Base-by-base conservation (phyloP, 352 stramenopile genomes). In the Pythium plurisporium region DNA sequence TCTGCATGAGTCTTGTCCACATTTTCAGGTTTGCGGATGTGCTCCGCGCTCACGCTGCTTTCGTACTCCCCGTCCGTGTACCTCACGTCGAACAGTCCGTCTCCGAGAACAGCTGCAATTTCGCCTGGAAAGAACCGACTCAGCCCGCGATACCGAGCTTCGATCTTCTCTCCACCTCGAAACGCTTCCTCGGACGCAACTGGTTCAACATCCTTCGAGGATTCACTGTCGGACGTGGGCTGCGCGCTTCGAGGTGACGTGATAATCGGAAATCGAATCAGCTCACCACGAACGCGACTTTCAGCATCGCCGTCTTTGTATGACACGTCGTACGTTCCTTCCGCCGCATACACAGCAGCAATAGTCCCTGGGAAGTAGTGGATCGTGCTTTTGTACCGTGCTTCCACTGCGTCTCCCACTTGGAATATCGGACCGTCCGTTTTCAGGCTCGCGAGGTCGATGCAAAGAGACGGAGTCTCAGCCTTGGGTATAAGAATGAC, bases 291-390 rank as follows among this genome's bases (percentile, higher is more conserved):
- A 2, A 81, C 63, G 20, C 63, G 57, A 7, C 31, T 53, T 23
- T 79, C 67, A 11, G 62, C 36, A 31, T 70, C 59, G 4, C 67
- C 72, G 19, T 74, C 67, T 29, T 71, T 56, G 30, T 75, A 69
- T 1, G 45, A 10, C 1, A 78, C 25, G 22, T 73, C 66, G 31
- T 62, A 72, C 22, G 27, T 29, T 19, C n/a, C 42, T 12, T 62
- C 63, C 19, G 45, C 33, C 2, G 15, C 40, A 47, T 59, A 31
- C 15, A 54, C 37, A 11, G 8, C 31, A 5, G 17, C 27, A n/a
- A 58, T 64, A 4, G 5, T 33, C 1, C 40, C 56, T 10, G 12
- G 36, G 25, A 51, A 50, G 20, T 53, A 64, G 20, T 44, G 46
- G 15, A 14, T 11, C 1, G 14, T 30, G 5, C 56, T 48, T 33